Evolutionary conservation across 257 asterid genomes (phyloP), one percentile per base, ranked within the genome.

Genomic region (Scutellaria minor): DNA sequence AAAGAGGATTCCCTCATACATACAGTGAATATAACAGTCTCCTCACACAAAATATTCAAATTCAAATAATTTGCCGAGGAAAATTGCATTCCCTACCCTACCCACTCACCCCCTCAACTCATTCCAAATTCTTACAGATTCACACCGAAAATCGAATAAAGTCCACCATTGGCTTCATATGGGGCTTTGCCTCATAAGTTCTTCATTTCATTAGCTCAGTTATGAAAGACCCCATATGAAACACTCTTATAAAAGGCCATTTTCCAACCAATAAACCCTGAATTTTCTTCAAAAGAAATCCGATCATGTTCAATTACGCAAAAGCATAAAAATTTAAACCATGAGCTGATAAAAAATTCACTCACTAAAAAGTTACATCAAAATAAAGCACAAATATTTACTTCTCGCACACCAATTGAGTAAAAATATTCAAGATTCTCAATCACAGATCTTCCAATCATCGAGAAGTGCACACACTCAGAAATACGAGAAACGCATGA

Each of bases 21-120:
- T 31, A 31, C 37, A 2, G 2, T 4, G 37, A 4, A 31, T 31
- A 2, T 2, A 31, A 31, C 4, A 31, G 37, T 20, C 11, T 40
- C 31, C 6, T 14, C 52, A 8, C 42, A 31, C 18, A 45, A 12
- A 63, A 5, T 6, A 37, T 6, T 67, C 68, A 67, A 63, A 51
- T 64, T 50, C 51, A 46, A 74, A 66, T 55, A 74, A 55, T 62
- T 57, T n/a, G 62, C 62, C 37, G 31, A 6, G 60, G 56, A 22
- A 39, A 41, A 61, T 35, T 18, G 45, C 56, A 78, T 22, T 20
- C 45, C 24, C 46, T 62, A 15, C 45, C 24, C 46, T 62, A 15
- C 47, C 27, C 52, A 27, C 35, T 5, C 4, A 8, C 9, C 48
- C 65, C 15, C 37, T 9, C 3, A 20, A 7, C n/a, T 37, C 58